Conservation (phyloP, 495 filamentous ascomycete genomes). For the Podospora tetraspora region DNA sequence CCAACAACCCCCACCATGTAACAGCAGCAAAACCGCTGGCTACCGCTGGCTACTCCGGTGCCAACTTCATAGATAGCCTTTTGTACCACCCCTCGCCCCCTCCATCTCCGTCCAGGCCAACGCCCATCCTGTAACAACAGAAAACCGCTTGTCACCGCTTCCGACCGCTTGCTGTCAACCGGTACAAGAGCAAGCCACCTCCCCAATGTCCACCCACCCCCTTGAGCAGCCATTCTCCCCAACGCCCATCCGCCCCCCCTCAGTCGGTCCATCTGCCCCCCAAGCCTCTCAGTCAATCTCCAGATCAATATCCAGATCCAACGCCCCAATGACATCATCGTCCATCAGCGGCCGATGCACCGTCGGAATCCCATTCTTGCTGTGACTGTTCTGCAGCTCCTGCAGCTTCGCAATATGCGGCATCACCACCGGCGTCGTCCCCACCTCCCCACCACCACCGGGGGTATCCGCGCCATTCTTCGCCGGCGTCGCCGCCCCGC, state of each 20-base stretch:
- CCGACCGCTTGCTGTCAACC: neutral
- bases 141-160: neutral
- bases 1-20: neutral
- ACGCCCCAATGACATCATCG: conserved; percentile 74
- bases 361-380: conserved; percentile 55
- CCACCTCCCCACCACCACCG: conserved; percentile 24
- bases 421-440: conserved; percentile 36
- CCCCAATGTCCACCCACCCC: too few species aligned
- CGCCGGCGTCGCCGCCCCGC: conserved; percentile 56
- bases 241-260: too few species aligned
- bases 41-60: too few species aligned
- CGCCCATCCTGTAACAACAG: neutral
- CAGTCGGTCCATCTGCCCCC: too few species aligned
- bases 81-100: too few species aligned
- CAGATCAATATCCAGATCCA: conserved; percentile 79
- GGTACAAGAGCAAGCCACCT: neutral
- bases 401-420: conserved; percentile 47
- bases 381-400: conserved; percentile 51
- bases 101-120: neutral
- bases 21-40: neutral
- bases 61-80: too few species aligned
- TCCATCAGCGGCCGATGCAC: conserved; percentile 71
- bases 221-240: too few species aligned
- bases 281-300: conserved; percentile 44
- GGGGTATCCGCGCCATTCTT: conserved; percentile 46